Base-by-base conservation (phyloP, 164 flowering plant genomes). In the Stephania japonica region DNA sequence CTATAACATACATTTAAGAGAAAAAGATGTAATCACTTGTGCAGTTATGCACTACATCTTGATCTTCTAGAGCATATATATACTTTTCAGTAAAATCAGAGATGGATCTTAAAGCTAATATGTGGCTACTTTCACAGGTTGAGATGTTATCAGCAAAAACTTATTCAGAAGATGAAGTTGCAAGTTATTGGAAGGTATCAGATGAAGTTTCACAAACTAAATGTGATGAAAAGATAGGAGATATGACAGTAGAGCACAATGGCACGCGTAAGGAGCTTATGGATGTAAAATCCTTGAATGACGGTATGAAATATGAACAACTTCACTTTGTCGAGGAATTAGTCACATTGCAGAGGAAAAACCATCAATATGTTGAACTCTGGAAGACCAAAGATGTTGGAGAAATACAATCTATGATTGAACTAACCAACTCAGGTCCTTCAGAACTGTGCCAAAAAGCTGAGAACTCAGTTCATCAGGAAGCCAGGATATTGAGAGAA, bases 281-380 rank as follows among this genome's bases (percentile, higher is more conserved):
- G 65, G 89, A 90, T 72, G 87, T 87, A 69, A 81, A 67, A 72
- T 61, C 67, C 65, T 75, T 85, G 75, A 76, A 82, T 72, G 87
- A 86, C 72, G 79, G 84, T 21, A 75, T 84, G 87, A 86, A 86
- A 73, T 32, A 71, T 25, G 81, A 86, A 71, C 88, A 84, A 78
- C 32, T 79, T 14, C 74, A 38, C 64, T 77, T 86, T 70, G 65
- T 81, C 26, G 79, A 79, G 66, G 84, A 86, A 79, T 75, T 87
- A 71, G 81, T 79, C 67, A 65, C 67, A 74, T 50, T 81, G 75
- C 85, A 70, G 72, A 79, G 81, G 73, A 81, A 86, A 66, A 84
- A 88, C 73, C 59, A 66, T 21, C 76, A 73, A 47, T 72, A 75
- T 62, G 71, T 14, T 73, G 79, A 78, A 77, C 75, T 77, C 56